phyloP scores from a whole-genome alignment of 139 green algal genomes.

The Micractinium sp. region DNA sequence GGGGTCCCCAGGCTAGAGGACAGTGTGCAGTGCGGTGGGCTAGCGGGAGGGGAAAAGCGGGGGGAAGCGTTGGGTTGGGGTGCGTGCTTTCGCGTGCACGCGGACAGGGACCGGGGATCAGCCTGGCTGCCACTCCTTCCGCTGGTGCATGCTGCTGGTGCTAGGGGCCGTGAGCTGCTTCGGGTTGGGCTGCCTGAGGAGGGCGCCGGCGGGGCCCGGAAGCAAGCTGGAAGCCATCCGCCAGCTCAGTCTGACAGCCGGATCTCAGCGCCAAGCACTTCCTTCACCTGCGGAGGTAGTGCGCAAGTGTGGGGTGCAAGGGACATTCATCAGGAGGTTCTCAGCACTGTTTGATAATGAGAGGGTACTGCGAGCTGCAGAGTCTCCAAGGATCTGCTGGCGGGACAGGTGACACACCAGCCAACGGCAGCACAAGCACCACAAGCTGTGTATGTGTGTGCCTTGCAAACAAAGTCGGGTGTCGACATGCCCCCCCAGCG shows the following conservation, averaged over 20 bases:
- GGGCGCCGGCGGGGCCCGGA: neutral
- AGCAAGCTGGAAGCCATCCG: neutral
- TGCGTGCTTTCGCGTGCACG: neutral
- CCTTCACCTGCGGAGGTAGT: conserved; percentile 65
- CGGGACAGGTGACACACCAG: no score
- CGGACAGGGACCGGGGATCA: neutral
- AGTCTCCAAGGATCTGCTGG: no score
- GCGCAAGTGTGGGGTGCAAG: neutral
- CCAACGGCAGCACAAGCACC: neutral
- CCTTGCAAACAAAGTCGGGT: no score
- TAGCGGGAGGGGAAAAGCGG: neutral
- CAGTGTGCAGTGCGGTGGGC: no score
- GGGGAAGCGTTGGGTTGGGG: neutral
- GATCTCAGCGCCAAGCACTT: conserved; percentile 86
- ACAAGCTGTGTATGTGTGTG: no score
- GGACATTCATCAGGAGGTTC: neutral
- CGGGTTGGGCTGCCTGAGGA: neutral
- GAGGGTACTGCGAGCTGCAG: no score
- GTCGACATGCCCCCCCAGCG: no score
- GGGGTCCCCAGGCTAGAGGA: neutral
- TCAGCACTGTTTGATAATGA: no score
- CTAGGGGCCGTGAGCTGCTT: no score
- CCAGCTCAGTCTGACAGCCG: conserved; percentile 71
- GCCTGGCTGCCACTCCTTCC: neutral
- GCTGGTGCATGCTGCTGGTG: neutral